These are phyloP conservation scores for Coemansia sp. DNA, from an alignment of 371 early-diverging fungal genomes.

Conservation along the genomic window DNA sequence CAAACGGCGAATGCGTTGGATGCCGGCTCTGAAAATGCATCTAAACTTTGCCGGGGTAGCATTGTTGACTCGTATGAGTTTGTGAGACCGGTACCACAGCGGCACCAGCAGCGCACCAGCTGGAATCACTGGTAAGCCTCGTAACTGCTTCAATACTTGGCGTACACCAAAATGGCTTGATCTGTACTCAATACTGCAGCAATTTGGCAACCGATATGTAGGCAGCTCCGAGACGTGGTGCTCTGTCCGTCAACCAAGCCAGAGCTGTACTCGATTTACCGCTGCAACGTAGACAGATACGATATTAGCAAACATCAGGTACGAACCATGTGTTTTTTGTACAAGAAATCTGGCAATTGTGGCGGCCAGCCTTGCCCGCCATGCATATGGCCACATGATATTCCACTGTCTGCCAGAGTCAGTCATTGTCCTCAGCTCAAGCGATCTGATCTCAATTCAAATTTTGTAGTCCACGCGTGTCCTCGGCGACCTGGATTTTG, in stretches of 20 bases:
- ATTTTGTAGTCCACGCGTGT: slow-evolving; percentile 53
- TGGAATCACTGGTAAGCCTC: slow-evolving; percentile 52
- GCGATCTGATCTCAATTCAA: neutral
- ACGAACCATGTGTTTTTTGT: neutral
- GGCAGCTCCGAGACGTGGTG: slow-evolving; percentile 81
- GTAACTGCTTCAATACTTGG: neutral
- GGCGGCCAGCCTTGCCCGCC: neutral
- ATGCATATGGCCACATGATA: slow-evolving; percentile 17
- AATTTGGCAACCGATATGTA: slow-evolving; percentile 36
- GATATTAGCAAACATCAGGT: slow-evolving; percentile 60
- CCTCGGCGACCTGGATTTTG: slow-evolving; percentile 62
- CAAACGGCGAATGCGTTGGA: slow-evolving; percentile 1
- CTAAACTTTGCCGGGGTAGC: slow-evolving; percentile 29
- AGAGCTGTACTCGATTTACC: slow-evolving; percentile 63
- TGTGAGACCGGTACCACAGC: slow-evolving; percentile 39
- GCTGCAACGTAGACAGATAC: slow-evolving; percentile 60
- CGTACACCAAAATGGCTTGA: neutral
- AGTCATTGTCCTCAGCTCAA: neutral
- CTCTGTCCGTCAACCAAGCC: slow-evolving; percentile 57
- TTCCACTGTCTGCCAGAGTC: neutral
- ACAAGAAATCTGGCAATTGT: neutral
- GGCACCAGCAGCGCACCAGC: slow-evolving; percentile 49
- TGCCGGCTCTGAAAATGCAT: slow-evolving; percentile 3
- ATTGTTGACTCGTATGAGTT: slow-evolving; percentile 44
- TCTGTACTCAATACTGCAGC: neutral